phyloP scores from a whole-genome alignment of 805 yeast species.

The Metschnikowia matae region DNA sequence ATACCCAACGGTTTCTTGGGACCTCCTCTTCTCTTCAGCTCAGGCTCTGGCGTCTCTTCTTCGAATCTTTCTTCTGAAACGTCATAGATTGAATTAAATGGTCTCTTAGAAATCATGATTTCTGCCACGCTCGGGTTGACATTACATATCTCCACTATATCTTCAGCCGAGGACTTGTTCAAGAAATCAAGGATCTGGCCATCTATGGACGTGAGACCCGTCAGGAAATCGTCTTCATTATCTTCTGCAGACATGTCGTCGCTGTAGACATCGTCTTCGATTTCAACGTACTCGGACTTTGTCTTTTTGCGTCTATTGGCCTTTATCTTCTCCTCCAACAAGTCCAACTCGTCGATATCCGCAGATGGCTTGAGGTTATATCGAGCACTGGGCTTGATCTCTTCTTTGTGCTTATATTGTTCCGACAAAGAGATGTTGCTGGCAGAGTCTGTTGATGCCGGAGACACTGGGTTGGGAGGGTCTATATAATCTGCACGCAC shows the following conservation, averaged over 20 bases:
- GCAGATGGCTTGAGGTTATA: constrained; percentile 5
- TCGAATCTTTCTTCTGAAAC: constrained; percentile 57
- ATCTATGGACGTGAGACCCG: constrained; percentile 49
- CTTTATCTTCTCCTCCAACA: constrained; percentile 35
- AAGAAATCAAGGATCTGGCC: constrained; percentile 68
- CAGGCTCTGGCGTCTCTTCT: constrained; percentile 16
- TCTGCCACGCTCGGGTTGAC: constrained; percentile 66
- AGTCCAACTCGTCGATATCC: constrained; percentile 36
- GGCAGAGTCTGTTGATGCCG: neutral
- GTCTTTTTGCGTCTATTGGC: constrained; percentile 26
- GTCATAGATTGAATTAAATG: constrained; percentile 56
- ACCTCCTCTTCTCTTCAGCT: constrained; percentile 30
- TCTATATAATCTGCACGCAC: constrained; percentile 26
- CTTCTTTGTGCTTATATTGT: constrained; percentile 5
- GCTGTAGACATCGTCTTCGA: constrained; percentile 43
- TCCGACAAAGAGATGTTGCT: neutral
- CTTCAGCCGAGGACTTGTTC: constrained; percentile 70
- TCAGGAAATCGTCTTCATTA: constrained; percentile 26
- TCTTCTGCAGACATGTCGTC: constrained; percentile 49
- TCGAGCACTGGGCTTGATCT: constrained; percentile 6
- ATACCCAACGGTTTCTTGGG: constrained; percentile 61
- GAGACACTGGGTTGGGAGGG: neutral
- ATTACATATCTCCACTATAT: constrained; percentile 75
- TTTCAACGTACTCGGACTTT: constrained; percentile 39
- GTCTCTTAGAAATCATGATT: constrained; percentile 61